phyloP scores from a whole-genome alignment of 2,329 filamentous ascomycete genomes.

The Catunica adiposa region DNA sequence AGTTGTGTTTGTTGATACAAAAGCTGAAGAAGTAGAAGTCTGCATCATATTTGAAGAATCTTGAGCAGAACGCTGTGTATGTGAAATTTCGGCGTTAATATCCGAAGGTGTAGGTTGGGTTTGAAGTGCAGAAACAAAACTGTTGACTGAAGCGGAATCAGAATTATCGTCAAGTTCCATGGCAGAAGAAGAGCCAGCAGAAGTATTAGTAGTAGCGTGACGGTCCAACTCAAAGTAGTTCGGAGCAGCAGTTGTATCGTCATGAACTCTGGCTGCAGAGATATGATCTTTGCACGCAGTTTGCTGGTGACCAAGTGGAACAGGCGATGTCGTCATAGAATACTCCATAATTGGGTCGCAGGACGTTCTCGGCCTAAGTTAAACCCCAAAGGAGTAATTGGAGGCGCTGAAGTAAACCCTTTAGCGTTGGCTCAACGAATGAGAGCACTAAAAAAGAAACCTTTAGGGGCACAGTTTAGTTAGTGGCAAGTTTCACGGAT shows the following conservation, averaged over 20 bases:
- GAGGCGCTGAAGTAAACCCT: neutral
- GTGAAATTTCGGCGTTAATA: neutral
- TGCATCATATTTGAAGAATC: too few species aligned
- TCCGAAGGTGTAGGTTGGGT: neutral
- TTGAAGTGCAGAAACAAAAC: constrained; percentile 20
- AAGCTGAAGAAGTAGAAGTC: too few species aligned
- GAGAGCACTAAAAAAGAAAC: too few species aligned
- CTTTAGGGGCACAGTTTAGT: neutral
- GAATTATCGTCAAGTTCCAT: constrained; percentile 60
- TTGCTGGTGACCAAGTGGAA: neutral
- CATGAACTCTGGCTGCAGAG: neutral
- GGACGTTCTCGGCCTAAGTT: neutral
- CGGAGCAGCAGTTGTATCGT: constrained; percentile 39
- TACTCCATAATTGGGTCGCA: constrained; percentile 3
- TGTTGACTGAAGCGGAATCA: constrained; percentile 52
- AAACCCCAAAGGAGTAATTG: neutral
- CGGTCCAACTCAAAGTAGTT: constrained; percentile 69
- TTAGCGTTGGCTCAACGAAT: too few species aligned
- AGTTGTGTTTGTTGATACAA: too few species aligned
- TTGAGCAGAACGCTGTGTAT: too few species aligned
- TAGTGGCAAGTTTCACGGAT: neutral
- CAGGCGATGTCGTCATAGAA: constrained; percentile 10
- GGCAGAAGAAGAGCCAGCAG: constrained; percentile 41
- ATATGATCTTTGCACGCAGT: neutral
- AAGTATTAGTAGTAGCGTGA: constrained; percentile 25